A percentile compares a stretch with the other conserved stretches of the same genome.
These are phyloP conservation scores for Populus ilicifolia DNA, from an alignment of 345 rosid genomes.

Conservation along the genomic window DNA sequence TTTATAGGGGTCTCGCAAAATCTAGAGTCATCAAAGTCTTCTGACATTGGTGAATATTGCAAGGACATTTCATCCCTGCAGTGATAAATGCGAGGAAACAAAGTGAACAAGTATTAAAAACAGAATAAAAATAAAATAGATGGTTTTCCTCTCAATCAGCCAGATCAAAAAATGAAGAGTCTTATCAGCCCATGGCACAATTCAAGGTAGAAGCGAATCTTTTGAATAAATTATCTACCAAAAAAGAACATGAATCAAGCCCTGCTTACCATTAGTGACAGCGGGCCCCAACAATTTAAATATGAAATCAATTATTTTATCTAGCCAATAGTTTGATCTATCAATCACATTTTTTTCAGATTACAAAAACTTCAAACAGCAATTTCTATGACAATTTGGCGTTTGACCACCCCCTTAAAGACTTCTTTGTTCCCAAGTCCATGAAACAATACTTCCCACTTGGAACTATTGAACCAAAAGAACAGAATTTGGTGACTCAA, in stretches of 20 bases:
- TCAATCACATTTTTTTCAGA: too few relatives aligned
- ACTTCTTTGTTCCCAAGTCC: too few relatives aligned
- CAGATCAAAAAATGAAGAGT: neutral
- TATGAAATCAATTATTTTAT: too few relatives aligned
- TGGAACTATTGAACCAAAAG: too few relatives aligned
- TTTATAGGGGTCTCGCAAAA: constrained; percentile 49
- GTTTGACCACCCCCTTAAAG: too few relatives aligned
- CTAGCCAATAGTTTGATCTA: too few relatives aligned
- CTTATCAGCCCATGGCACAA: neutral
- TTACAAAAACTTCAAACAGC: too few relatives aligned
- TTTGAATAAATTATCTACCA: neutral
- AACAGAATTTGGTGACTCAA: too few relatives aligned
- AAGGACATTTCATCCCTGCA: constrained; percentile 77
- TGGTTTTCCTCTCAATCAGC: neutral
- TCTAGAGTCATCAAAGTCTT: constrained; percentile 74
- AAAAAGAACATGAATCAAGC: neutral
- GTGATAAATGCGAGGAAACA: neutral
- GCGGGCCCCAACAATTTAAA: too few relatives aligned
- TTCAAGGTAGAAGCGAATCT: neutral
- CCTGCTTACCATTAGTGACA: too few relatives aligned
- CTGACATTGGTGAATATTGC: constrained; percentile 96
- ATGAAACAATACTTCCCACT: too few relatives aligned
- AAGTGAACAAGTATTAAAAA: neutral
- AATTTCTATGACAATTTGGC: too few relatives aligned
- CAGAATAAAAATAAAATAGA: neutral